These are phyloP conservation scores for Gracilariopsis chorda DNA, from an alignment of 23 red algal genomes.

Conservation along the genomic window DNA sequence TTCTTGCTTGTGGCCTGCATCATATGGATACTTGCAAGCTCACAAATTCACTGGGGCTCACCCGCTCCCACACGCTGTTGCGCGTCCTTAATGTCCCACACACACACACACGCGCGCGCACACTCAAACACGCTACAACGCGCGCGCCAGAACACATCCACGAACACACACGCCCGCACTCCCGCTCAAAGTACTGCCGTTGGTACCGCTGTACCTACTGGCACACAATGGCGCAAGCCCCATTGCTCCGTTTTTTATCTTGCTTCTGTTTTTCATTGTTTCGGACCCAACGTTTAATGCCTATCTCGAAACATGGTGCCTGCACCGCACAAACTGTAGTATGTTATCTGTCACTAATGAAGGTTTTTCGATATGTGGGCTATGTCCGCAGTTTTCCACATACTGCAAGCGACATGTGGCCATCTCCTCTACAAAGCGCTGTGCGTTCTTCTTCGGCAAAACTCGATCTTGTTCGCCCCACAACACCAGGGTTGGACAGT, in stretches of 20 bases:
- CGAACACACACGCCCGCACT: not conserved
- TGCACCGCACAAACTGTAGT: slow-evolving; percentile 31
- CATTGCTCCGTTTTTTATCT: too few species aligned
- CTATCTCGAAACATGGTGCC: not conserved
- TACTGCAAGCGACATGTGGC: slow-evolving; percentile 17
- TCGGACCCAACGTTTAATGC: not conserved
- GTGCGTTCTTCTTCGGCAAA: slow-evolving; percentile 52
- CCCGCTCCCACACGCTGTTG: too few species aligned
- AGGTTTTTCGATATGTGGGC: slow-evolving; percentile 69
- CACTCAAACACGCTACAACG: not conserved
- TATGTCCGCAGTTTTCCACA: slow-evolving; percentile 62
- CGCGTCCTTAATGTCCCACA: too few species aligned
- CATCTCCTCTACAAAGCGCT: slow-evolving; percentile 29
- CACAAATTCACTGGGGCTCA: too few species aligned
- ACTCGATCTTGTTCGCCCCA: slow-evolving; percentile 78
- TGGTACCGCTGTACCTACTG: not conserved
- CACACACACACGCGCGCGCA: not conserved
- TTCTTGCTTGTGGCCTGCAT: not conserved
- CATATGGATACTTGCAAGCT: not conserved
- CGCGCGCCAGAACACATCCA: too few species aligned
- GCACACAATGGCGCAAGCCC: not conserved
- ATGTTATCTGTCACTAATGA: slow-evolving; percentile 33
- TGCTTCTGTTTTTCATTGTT: slow-evolving; percentile 14
- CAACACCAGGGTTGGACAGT: slow-evolving; percentile 63
- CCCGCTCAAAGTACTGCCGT: too few species aligned